These are phyloP conservation scores for Naganishia kalamii DNA, from an alignment of 768 basidiomycete species.

Conservation along the genomic window DNA sequence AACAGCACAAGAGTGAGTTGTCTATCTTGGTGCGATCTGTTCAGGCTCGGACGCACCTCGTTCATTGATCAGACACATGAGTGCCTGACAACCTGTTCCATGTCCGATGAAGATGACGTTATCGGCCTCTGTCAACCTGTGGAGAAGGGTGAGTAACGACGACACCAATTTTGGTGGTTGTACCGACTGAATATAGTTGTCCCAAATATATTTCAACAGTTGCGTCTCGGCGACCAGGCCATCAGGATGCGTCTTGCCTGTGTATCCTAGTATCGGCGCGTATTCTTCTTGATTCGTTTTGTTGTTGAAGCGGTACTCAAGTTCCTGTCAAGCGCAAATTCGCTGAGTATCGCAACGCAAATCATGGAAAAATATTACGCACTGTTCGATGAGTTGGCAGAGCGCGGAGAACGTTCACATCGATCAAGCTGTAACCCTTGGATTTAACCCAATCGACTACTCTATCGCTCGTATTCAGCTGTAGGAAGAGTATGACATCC, in stretches of 20 bases:
- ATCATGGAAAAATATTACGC: constrained; percentile 1
- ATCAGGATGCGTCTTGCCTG: neutral
- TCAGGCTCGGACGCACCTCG: constrained; percentile 53
- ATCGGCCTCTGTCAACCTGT: constrained; percentile 65
- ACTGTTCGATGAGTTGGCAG: constrained; percentile 35
- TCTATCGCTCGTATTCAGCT: constrained; percentile 80
- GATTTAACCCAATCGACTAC: constrained; percentile 69
- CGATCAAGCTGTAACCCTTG: constrained; percentile 67
- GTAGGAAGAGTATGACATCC: constrained; percentile 2
- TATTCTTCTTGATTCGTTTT: constrained; percentile 26
- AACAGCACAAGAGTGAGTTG: neutral
- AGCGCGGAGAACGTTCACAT: constrained; percentile 66
- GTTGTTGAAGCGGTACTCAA: constrained; percentile 14
- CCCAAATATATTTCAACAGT: constrained; percentile 81
- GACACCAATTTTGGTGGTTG: constrained; percentile 5
- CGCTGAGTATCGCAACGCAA: neutral
- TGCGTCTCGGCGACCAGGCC: constrained; percentile 43
- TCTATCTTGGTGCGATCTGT: no score
- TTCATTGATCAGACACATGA: constrained; percentile 66
- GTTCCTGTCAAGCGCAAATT: no score
- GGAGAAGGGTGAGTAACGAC: neutral
- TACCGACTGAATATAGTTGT: constrained; percentile 84
- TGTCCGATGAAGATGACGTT: constrained; percentile 78
- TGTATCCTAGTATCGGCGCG: constrained; percentile 2
- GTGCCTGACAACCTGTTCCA: constrained; percentile 69